Percentiles rank a stretch among this genome's conserved stretches.
phyloP scores from a whole-genome alignment of 805 yeast genomes.

The Nakazawaea pomicola region DNA sequence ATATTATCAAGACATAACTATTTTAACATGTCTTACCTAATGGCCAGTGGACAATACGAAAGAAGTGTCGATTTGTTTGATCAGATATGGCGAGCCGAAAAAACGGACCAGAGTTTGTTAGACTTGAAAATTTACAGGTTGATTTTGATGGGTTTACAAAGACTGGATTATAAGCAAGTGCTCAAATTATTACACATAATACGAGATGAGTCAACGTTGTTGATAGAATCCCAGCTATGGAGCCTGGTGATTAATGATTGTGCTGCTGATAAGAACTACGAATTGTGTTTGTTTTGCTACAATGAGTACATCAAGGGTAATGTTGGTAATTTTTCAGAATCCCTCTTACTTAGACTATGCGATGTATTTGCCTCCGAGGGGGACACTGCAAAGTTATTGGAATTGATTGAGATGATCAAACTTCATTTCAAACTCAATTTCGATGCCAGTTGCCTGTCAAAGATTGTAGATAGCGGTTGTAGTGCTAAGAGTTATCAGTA shows the following conservation, averaged over 20 bases:
- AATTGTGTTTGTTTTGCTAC: constrained; percentile 1
- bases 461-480: constrained; percentile 5
- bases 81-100: background rate
- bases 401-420: background rate
- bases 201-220: background rate
- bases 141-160: background rate
- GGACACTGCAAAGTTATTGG: background rate
- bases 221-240: background rate
- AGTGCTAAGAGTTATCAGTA: background rate
- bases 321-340: background rate
- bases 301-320: background rate
- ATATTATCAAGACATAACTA: background rate
- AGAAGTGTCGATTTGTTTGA: constrained; percentile 2
- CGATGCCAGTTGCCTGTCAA: background rate
- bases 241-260: background rate
- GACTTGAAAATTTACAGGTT: background rate
- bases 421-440: background rate
- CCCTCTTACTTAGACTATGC: background rate
- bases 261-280: background rate
- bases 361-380: constrained; percentile 4
- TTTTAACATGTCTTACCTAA: background rate
- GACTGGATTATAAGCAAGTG: constrained; percentile 8
- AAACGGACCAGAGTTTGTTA: background rate
- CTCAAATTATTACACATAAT: constrained; percentile 2
- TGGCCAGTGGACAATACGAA: constrained; percentile 10